These are phyloP conservation scores for Penicillium paxilli DNA, from an alignment of 495 filamentous ascomycete species.

Conservation along the genomic window DNA sequence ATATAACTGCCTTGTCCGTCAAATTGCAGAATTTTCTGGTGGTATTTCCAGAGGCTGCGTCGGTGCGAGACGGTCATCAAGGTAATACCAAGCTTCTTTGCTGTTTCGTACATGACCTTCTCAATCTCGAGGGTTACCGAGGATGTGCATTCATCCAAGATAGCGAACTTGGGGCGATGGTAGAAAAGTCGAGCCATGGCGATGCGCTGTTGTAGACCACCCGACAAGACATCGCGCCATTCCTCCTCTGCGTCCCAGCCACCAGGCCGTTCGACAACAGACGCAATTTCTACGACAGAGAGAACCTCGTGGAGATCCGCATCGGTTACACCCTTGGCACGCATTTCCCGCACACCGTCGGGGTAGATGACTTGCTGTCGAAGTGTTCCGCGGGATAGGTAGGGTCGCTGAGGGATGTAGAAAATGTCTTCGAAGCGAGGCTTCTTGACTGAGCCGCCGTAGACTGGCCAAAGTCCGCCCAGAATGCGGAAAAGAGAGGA, in stretches of 20 bases:
- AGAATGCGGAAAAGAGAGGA: constrained; percentile 94
- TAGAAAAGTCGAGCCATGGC: constrained; percentile 98
- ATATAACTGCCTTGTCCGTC: constrained; percentile 91
- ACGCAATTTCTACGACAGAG: constrained; percentile 74
- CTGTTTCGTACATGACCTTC: constrained; percentile 93
- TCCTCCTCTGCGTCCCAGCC: constrained; percentile 96
- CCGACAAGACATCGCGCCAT: constrained; percentile 89
- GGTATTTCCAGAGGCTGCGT: constrained; percentile 93
- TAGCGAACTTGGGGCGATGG: constrained; percentile 84
- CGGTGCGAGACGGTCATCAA: constrained; percentile 95
- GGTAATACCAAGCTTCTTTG: constrained; percentile 86
- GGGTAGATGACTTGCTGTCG: constrained; percentile 97
- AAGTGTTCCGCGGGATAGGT: constrained; percentile 83
- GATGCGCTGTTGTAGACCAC: constrained; percentile 92
- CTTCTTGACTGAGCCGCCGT: constrained; percentile 89
- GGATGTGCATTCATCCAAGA: constrained; percentile 95
- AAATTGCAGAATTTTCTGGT: constrained; percentile 90
- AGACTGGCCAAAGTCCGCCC: constrained; percentile 97
- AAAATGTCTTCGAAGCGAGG: constrained; percentile 90
- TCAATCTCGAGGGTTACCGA: constrained; percentile 92
- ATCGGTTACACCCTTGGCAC: constrained; percentile 79
- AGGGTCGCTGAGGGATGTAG: constrained; percentile 96
- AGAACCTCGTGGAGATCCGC: constrained; percentile 76
- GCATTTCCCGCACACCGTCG: constrained; percentile 84
- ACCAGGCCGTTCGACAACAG: constrained; percentile 75